Conservation (phyloP, 768 basidiomycete species). For the Candolleomyces efflorescens region DNA sequence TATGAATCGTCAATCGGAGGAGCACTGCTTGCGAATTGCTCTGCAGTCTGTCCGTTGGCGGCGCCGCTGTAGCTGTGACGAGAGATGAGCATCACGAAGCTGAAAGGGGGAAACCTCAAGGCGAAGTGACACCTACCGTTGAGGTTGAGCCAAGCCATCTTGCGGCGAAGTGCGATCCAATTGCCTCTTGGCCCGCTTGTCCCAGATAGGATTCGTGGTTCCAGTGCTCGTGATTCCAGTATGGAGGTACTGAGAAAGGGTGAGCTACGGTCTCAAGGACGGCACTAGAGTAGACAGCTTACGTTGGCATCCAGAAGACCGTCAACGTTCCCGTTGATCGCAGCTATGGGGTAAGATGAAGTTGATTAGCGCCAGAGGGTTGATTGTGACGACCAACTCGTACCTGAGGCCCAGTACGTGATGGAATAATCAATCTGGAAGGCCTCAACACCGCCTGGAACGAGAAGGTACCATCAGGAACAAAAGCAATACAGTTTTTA, state of each 20-base stretch:
- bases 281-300: background rate
- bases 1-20: too few species aligned
- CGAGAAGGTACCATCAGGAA: background rate
- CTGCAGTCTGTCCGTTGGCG: too few species aligned
- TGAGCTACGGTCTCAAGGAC: background rate
- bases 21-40: too few species aligned
- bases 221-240: slow-evolving; percentile 14
- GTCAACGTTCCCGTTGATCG: slow-evolving; percentile 16
- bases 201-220: slow-evolving; percentile 5
- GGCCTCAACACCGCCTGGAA: slow-evolving; percentile 11
- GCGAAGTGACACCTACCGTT: too few species aligned
- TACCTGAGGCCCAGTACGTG: slow-evolving; percentile 19
- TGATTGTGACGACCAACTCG: background rate
- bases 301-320: slow-evolving; percentile 23
- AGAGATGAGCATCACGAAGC: too few species aligned
- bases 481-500: background rate
- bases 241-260: slow-evolving; percentile 14
- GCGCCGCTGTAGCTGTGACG: too few species aligned
- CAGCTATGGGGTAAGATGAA: slow-evolving; percentile 5
- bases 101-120: too few species aligned
- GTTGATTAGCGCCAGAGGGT: background rate
- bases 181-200: slow-evolving; percentile 1
- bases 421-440: slow-evolving; percentile 23
- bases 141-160: too few species aligned
- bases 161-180: too few species aligned